Evolutionary conservation across 2,329 filamentous ascomycete species (phyloP), one percentile per base, ranked within the genome.

Genomic region (Colletotrichum trifolii): DNA sequence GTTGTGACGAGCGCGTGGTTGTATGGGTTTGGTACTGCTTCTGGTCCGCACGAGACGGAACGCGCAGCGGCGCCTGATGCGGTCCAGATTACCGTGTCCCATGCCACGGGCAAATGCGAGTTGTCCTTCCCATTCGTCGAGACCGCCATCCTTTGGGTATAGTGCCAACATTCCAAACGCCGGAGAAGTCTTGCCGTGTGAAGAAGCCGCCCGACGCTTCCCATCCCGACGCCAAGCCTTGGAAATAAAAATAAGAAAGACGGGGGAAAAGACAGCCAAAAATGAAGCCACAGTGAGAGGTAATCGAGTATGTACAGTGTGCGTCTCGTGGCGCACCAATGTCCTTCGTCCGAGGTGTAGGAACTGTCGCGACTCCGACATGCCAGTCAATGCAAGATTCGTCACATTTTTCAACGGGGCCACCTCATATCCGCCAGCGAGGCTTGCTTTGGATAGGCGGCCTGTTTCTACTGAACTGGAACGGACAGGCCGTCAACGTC

Each of bases 391-490:
- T 10, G 34, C 33, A 33, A 43, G 34, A 15, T 25, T 39, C 17
- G 34, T 10, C 46, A 25, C 15, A 17, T 12, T 17, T 13, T 25
- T n/a, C 17, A 11, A 34, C 8, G 25, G 12, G 54, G 36, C 36
- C 54, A 15, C 15, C n/a, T 64, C 55, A 64, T 47, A 46, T 42
- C 52, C 59, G 66, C 66, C 66, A 68, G 55, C 66, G 59, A 54
- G 64, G 54, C 42, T 60, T 68, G 54, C 47, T 36, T 25, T 35
- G 43, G 25, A 11, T 52, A 11, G 46, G 38, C 17, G 52, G 13
- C 5, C 38, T 33, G 11, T n/a, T 35, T 13, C 46, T 35, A 6
- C 48, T 43, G 13, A 33, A 12, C 33, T 50, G 25, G 42, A 42
- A 11, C 9, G 13, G 12, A 12, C 17, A 36, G 49, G 54, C 42